Evolutionary conservation across 2,329 filamentous ascomycete species (phyloP), one percentile per base, ranked within the genome.

Genomic region (Aspergillus persii): DNA sequence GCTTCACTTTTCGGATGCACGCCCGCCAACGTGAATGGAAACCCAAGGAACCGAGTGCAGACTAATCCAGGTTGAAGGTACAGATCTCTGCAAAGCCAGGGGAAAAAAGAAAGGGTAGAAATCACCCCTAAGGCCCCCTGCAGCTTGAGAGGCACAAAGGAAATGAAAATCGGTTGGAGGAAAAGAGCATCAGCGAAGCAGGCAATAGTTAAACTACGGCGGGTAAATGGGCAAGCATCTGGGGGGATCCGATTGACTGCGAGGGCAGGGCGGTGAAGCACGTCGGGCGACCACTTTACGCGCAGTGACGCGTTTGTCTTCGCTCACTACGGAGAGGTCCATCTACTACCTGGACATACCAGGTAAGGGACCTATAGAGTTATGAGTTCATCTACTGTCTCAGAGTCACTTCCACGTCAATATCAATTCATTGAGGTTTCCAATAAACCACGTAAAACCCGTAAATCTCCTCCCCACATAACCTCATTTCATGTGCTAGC

Each of bases 381-480:
- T 23, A 23, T 23, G 12, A n/a, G n/a, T 4, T n/a, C 12, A 11
- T 39, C 36, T 39, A 39, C 11, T 18, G 9, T 33, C 15, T 18
- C 15, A 30, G 29, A 15, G 26, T 29, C n/a, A 49, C 50, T 30
- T 51, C 23, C 41, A 56, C 48, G 55, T 59, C 33, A 55, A 53
- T 23, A 51, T 53, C 44, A 47, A 53, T 54, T 63, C 65, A 59
- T 65, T 39, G 65, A 70, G 60, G 63, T 64, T 50, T 67, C 56
- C 58, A 64, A 66, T 63, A 70, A 60, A 67, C 65, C 68, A 72
- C 66, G 69, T 68, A 61, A 65, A 52, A 64, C 58, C 59, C 55
- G 60, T 63, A 62, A 63, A 61, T 56, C 56, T 44, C 44, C 47
- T 53, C 52, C 50, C 54, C 54, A 56, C 59, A 58, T 61, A 55